Evolutionary conservation across 148 eudicot species (phyloP), one percentile per base, ranked within the genome.

Genomic region (Persicaria maculosa): DNA sequence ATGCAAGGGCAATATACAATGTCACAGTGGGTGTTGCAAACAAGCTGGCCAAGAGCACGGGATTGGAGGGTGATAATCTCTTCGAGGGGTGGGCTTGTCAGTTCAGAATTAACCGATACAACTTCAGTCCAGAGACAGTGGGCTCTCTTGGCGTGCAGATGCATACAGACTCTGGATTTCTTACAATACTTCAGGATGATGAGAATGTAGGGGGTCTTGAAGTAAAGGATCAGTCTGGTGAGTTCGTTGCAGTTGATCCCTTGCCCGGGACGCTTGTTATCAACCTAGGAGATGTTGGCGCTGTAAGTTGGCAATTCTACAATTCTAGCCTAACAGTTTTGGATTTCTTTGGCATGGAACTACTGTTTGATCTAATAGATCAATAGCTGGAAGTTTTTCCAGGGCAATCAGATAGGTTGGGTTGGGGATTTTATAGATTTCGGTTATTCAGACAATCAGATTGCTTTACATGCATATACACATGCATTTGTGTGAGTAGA

Each of bases 131-230:
- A 0, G 91, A 88, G 58, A 74, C 78, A 1, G 73, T 90, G 7
- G 91, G 90, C 50, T 80, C 87, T 14, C 61, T 77, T 22, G 94
- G 97, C 4, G 91, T 90, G 19, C 89, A 86, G 58, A 81, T 86
- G 11, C 97, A 92, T 76, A 92, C 97, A 3, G 97, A 90, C 67
- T 83, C 97, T 1, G 89, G 91, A 11, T 92, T 89, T 31, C 87
- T 92, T 1, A 90, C 94, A 2, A 50, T 92, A 8, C 88, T 92
- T 53, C 92, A 90, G 72, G 97, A 92, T 43, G 97, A 92, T 73
- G 94, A 92, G 72, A 75, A 75, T 43, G 81, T 89, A 1, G 87
- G 94, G 5, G 97, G 97, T 11, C 92, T 92, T 50, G 91, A 92
- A 82, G 90, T 92, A 0, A 85, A 89, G 91, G 76, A 80, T 68